These are phyloP conservation scores for Hawksworthiomyces lignivorus DNA, from an alignment of 2,329 filamentous ascomycete species.

Conservation along the genomic window DNA sequence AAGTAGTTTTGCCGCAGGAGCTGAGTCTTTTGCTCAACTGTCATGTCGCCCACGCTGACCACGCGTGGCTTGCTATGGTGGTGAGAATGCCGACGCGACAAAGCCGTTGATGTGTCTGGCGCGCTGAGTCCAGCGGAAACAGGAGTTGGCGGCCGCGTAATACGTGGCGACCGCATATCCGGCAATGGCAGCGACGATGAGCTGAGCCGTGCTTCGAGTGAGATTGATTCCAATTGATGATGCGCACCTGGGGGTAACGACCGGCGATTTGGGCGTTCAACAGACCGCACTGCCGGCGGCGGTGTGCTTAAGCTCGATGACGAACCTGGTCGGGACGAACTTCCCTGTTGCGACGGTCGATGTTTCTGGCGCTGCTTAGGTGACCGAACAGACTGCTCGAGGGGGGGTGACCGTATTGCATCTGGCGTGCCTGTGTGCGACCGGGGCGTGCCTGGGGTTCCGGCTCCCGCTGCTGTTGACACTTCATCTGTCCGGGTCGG, in stretches of 20 bases:
- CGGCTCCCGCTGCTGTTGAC: too few relatives aligned
- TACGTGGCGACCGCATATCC: slow-evolving; percentile 46
- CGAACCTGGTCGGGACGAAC: slow-evolving; percentile 12
- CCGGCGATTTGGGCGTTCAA: background rate
- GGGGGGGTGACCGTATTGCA: slow-evolving; percentile 5
- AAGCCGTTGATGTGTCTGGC: slow-evolving; percentile 29
- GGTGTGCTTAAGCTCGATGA: slow-evolving; percentile 29
- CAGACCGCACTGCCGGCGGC: slow-evolving; percentile 20
- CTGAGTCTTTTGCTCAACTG: slow-evolving; percentile 59
- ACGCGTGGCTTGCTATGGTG: slow-evolving; percentile 53
- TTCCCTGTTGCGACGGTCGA: background rate
- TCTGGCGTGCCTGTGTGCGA: slow-evolving; percentile 13
- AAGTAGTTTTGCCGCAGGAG: slow-evolving; percentile 76
- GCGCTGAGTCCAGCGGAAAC: slow-evolving; percentile 47
- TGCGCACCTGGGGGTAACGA: slow-evolving; percentile 2
- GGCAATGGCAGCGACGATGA: slow-evolving; percentile 61
- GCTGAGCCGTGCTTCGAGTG: slow-evolving; percentile 55
- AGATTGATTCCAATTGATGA: slow-evolving; percentile 41
- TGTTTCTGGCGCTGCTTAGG: slow-evolving; percentile 8
- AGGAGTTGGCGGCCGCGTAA: slow-evolving; percentile 50
- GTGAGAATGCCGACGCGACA: slow-evolving; percentile 44
- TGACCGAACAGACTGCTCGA: slow-evolving; percentile 5
- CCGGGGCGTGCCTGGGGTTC: slow-evolving; percentile 8
- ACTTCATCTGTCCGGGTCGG: too few relatives aligned
- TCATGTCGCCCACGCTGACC: slow-evolving; percentile 54